Percentiles rank a stretch among this genome's conserved stretches.
These are phyloP conservation scores for Emericellopsis terricola DNA, from an alignment of 495 filamentous ascomycete genomes.

Conservation along the genomic window DNA sequence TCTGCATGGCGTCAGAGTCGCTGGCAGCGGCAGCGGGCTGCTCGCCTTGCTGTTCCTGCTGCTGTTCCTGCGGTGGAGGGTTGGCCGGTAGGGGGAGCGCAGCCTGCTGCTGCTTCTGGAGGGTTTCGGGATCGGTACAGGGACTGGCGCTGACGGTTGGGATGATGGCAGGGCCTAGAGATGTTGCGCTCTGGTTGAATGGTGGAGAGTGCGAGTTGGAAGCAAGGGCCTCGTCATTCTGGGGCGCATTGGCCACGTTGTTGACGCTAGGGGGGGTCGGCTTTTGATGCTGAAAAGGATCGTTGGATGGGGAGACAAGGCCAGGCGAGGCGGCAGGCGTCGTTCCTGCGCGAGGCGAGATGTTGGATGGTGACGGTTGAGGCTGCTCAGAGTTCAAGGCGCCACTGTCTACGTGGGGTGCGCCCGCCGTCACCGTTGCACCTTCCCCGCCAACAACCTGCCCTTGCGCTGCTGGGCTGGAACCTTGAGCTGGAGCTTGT, in stretches of 20 bases:
- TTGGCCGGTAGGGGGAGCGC: too few relatives aligned
- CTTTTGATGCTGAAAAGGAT: too few relatives aligned
- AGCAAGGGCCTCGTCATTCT: conserved; percentile 26
- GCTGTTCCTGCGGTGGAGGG: too few relatives aligned
- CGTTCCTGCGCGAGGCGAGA: too few relatives aligned
- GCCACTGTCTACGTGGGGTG: too few relatives aligned
- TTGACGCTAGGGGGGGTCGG: conserved; percentile 50
- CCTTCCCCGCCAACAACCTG: too few relatives aligned
- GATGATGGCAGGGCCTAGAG: conserved; percentile 11
- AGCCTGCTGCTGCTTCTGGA: conserved; percentile 8
- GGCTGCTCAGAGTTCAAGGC: too few relatives aligned
- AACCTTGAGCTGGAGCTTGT: too few relatives aligned
- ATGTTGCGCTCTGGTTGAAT: conserved; percentile 13
- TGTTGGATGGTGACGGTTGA: conserved; percentile 8
- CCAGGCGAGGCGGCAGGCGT: too few relatives aligned
- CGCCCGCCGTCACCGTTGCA: too few relatives aligned
- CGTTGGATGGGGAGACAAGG: too few relatives aligned
- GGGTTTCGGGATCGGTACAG: conserved; percentile 5
- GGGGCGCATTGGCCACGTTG: conserved; percentile 49
- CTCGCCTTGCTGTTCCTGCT: neutral
- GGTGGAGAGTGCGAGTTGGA: conserved; percentile 7
- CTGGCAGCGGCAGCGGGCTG: neutral
- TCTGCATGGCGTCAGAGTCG: conserved; percentile 4
- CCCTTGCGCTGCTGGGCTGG: too few relatives aligned
- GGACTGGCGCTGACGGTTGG: conserved; percentile 4